Conservation (phyloP, 208 protist species). For the Leishmania lainsoni region DNA sequence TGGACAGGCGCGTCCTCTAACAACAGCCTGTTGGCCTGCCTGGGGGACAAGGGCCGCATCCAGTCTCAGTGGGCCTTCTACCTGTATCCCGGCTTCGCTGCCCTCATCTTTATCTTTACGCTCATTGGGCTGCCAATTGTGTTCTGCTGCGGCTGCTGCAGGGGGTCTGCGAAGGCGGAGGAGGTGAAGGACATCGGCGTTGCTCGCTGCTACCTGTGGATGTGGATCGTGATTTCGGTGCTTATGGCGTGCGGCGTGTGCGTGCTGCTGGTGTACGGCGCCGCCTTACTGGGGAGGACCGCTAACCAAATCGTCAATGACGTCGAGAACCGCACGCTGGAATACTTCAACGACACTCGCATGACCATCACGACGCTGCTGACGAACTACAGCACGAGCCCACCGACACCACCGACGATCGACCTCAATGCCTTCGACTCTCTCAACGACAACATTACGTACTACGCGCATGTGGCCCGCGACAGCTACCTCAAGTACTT, state of each 20-base stretch:
- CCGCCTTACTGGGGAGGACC: conserved; percentile 35
- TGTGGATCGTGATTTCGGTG: conserved; percentile 62
- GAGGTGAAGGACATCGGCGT: conserved; percentile 26
- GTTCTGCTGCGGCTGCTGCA: conserved; percentile 58
- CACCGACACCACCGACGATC: conserved; percentile 26
- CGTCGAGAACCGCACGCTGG: conserved; percentile 34
- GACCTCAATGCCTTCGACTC: conserved; percentile 50
- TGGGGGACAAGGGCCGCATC: conserved; percentile 53
- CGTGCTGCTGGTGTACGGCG: conserved; percentile 67
- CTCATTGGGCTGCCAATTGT: conserved; percentile 62
- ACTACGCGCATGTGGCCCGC: conserved; percentile 33
- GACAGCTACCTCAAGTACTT: conserved; percentile 75
- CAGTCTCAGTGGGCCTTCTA: conserved; percentile 59
- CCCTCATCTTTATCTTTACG: conserved; percentile 56
- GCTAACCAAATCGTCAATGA: conserved; percentile 35
- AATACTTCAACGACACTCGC: conserved; percentile 54
- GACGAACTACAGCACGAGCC: conserved; percentile 34
- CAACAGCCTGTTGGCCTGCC: conserved; percentile 66
- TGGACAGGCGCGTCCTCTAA: conserved; percentile 55
- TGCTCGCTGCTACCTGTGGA: conserved; percentile 63
- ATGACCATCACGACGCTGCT: conserved; percentile 40
- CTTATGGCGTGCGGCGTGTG: conserved; percentile 53
- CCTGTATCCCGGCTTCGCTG: conserved; percentile 52
- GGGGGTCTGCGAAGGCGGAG: conserved; percentile 34
- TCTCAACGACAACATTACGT: conserved; percentile 28